A percentile compares a stretch with the other conserved stretches of the same genome.
phyloP scores from a whole-genome alignment of 2,329 filamentous ascomycete genomes.

The Xylariales sp. region DNA sequence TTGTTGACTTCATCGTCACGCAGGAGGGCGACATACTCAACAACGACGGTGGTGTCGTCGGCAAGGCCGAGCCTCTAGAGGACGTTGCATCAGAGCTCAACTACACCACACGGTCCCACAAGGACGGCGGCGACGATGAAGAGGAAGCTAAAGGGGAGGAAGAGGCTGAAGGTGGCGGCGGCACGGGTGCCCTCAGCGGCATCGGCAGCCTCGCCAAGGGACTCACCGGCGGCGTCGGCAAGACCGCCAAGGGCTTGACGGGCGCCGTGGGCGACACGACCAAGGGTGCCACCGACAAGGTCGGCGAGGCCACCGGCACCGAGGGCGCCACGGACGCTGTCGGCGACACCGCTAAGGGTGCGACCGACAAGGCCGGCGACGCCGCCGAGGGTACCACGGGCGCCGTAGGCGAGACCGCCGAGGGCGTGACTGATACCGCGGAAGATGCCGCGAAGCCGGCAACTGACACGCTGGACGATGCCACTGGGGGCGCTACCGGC shows the following conservation, averaged over 20 bases:
- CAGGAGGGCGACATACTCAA: conserved; percentile 30
- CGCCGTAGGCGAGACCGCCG: conserved; percentile 13
- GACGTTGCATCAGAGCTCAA: conserved; percentile 23
- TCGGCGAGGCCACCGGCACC: conserved; percentile 17
- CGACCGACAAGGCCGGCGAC: conserved; percentile 9
- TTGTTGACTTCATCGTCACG: conserved; percentile 26
- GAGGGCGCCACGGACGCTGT: conserved; percentile 15
- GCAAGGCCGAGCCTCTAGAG: conserved; percentile 27
- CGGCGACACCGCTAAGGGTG: conserved; percentile 13
- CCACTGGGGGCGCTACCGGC: conserved; percentile 10
- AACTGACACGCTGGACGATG: conserved; percentile 12
- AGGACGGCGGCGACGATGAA: conserved; percentile 8
- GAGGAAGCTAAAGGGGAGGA: conserved; percentile 7
- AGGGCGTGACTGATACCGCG: conserved; percentile 16
- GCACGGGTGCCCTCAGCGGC: conserved; percentile 15
- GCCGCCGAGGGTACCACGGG: conserved; percentile 9
- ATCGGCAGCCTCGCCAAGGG: conserved; percentile 15
- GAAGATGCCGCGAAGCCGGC: conserved; percentile 10
- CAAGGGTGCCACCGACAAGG: conserved; percentile 17
- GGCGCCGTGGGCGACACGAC: conserved; percentile 16
- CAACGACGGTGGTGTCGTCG: conserved; percentile 23
- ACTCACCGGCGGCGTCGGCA: conserved; percentile 16
- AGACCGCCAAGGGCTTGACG: conserved; percentile 15
- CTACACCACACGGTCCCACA: conserved; percentile 22
- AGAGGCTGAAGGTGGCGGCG: conserved; percentile 2